phyloP scores from a whole-genome alignment of 2,329 filamentous ascomycete genomes.

The Canariomyces notabilis region DNA sequence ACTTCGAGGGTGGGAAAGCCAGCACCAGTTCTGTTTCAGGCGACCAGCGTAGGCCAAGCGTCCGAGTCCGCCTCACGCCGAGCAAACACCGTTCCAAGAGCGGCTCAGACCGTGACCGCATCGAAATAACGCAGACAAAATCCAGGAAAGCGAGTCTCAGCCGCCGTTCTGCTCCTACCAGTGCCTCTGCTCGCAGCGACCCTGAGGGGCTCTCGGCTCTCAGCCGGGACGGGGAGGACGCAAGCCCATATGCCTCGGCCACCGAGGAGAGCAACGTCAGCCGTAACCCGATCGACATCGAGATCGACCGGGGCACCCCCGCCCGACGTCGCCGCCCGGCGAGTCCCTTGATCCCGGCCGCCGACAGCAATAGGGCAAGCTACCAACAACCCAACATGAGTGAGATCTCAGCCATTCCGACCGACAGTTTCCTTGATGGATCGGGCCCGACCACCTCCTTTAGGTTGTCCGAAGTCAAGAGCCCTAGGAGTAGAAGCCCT shows the following conservation, averaged over 20 bases:
- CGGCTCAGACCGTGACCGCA: slow-evolving; percentile 61
- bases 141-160: slow-evolving; percentile 61
- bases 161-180: slow-evolving; percentile 33
- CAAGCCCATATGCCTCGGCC: slow-evolving; percentile 69
- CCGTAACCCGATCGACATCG: slow-evolving; percentile 78
- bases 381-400: slow-evolving; percentile 66
- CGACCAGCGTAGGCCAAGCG: slow-evolving; percentile 70
- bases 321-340: slow-evolving; percentile 55
- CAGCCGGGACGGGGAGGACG: slow-evolving; percentile 48
- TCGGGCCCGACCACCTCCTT: slow-evolving; percentile 40
- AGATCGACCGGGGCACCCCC: slow-evolving; percentile 61
- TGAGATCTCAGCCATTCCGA: slow-evolving; percentile 75
- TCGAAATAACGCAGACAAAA: slow-evolving; percentile 80
- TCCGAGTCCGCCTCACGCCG: slow-evolving; percentile 73
- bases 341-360: slow-evolving; percentile 60
- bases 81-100: slow-evolving; percentile 50
- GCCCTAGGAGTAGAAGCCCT: slow-evolving; percentile 40
- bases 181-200: slow-evolving; percentile 59
- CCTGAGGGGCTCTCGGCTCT: slow-evolving; percentile 35
- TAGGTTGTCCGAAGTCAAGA: slow-evolving; percentile 28
- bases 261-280: slow-evolving; percentile 76
- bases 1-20: slow-evolving; percentile 76
- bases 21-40: slow-evolving; percentile 45
- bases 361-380: slow-evolving; percentile 51
- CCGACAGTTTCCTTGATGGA: slow-evolving; percentile 58